A percentile compares a stretch with the other conserved stretches of the same genome.
Conservation (phyloP, 805 yeast species). For the Kazachstania viticola region DNA sequence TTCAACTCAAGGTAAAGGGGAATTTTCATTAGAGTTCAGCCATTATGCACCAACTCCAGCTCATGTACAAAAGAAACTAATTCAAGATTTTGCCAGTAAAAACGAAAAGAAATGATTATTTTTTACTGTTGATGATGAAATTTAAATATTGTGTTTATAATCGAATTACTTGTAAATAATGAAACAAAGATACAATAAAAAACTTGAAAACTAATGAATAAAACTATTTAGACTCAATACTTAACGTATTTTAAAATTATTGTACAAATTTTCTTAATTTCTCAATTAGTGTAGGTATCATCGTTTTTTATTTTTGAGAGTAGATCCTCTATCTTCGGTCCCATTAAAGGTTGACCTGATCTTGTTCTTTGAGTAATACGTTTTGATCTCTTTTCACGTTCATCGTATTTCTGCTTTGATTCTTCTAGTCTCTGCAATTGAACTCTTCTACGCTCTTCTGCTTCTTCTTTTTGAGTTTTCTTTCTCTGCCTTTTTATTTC, state of each 20-base stretch:
- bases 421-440: conserved; percentile 27
- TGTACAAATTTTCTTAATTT: background rate
- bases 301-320: conserved; percentile 64
- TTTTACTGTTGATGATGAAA: no score
- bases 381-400: conserved; percentile 35
- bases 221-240: no score
- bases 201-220: no score
- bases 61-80: conserved; percentile 80
- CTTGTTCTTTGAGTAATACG: conserved; percentile 44
- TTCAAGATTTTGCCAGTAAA: conserved; percentile 69
- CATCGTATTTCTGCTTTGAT: conserved; percentile 29
- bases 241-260: no score
- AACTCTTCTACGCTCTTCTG: conserved; percentile 34
- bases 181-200: no score
- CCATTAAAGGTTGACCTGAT: conserved; percentile 84
- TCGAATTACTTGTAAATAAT: no score
- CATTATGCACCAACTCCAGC: conserved; percentile 86
- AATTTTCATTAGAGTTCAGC: conserved; percentile 88
- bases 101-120: conserved; percentile 27
- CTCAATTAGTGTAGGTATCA: conserved; percentile 19
- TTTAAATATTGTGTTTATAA: no score
- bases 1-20: conserved; percentile 97
- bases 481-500: conserved; percentile 29
- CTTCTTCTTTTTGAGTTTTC: conserved; percentile 20
- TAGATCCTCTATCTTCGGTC: conserved; percentile 69